Evolutionary conservation across 306 rosid species (phyloP).

Genomic region (Castanea crenata): DNA sequence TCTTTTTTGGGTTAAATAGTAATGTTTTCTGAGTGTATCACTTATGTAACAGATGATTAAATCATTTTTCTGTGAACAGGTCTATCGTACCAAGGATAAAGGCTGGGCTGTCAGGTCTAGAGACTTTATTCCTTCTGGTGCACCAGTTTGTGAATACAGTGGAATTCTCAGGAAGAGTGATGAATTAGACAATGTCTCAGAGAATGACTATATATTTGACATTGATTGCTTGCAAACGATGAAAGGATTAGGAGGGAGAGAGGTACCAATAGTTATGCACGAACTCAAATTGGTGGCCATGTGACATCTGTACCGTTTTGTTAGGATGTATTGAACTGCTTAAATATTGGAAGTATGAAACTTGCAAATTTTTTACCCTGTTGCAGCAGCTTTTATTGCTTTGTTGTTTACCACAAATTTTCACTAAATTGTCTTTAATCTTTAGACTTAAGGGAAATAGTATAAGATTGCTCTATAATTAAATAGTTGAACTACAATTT

Average conservation of each 20-base stretch:
- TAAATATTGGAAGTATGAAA: not conserved
- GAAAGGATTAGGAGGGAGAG: slow-evolving; percentile 82
- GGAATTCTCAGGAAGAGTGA: slow-evolving; percentile 74
- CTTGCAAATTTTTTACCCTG: not conserved
- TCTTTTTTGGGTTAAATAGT: not conserved
- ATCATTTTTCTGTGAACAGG: slow-evolving; percentile 34
- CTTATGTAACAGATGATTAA: slow-evolving; percentile 1
- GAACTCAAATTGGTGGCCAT: not conserved
- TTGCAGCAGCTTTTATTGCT: not conserved
- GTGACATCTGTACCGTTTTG: not conserved
- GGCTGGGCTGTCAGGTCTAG: slow-evolving; percentile 98
- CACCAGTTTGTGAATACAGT: slow-evolving; percentile 89
- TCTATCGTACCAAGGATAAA: slow-evolving; percentile 80
- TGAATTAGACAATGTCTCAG: slow-evolving; percentile 57
- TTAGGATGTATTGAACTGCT: not conserved
- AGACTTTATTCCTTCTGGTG: slow-evolving; percentile 97
- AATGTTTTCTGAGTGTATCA: not conserved
- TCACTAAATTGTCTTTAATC: not conserved
- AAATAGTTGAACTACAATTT: too few species aligned
- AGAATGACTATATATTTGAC: slow-evolving; percentile 84
- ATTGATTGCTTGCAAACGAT: slow-evolving; percentile 92
- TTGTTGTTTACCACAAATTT: not conserved
- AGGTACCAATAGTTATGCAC: slow-evolving; percentile 41
- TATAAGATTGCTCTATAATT: not conserved
- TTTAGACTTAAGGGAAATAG: not conserved